A percentile compares a stretch with the other conserved stretches of the same genome.
Conservation (phyloP, 1,284 basidiomycete genomes). For the Marasmius tenuissimus region DNA sequence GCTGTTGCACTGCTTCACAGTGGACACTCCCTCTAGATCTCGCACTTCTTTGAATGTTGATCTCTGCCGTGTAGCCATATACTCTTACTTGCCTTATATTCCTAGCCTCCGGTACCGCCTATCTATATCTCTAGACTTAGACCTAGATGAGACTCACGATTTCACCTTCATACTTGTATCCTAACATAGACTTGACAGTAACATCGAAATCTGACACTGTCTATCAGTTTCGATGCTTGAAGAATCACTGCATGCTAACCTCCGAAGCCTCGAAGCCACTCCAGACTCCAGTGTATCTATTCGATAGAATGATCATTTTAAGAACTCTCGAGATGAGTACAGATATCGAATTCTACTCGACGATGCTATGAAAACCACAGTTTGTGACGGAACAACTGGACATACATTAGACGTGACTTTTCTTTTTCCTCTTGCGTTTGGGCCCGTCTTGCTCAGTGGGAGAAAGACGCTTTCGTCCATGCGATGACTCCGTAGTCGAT, state of each 20-base stretch:
- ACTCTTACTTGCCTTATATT: not conserved
- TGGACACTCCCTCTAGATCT: conserved; percentile 18
- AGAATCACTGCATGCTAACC: too few species aligned
- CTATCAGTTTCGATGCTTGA: too few species aligned
- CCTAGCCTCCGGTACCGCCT: not conserved
- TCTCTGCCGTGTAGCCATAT: not conserved
- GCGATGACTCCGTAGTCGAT: conserved; percentile 22
- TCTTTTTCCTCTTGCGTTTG: conserved; percentile 38
- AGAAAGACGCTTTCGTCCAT: conserved; percentile 27
- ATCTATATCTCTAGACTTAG: too few species aligned
- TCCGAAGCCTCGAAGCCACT: too few species aligned
- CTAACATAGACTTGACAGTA: too few species aligned
- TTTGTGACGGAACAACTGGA: not conserved
- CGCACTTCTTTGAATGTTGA: not conserved
- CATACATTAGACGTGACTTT: conserved; percentile 11
- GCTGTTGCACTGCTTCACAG: conserved; percentile 30
- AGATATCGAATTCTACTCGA: too few species aligned
- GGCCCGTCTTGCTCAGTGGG: conserved; percentile 19
- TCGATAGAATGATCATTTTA: too few species aligned
- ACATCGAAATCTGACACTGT: too few species aligned
- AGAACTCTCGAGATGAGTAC: too few species aligned
- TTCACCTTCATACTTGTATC: too few species aligned
- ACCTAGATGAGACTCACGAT: too few species aligned
- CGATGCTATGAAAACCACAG: not conserved
- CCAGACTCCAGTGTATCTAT: too few species aligned